phyloP scores from a whole-genome alignment of 2,329 filamentous ascomycete genomes.

The Sporothrix mexicana region DNA sequence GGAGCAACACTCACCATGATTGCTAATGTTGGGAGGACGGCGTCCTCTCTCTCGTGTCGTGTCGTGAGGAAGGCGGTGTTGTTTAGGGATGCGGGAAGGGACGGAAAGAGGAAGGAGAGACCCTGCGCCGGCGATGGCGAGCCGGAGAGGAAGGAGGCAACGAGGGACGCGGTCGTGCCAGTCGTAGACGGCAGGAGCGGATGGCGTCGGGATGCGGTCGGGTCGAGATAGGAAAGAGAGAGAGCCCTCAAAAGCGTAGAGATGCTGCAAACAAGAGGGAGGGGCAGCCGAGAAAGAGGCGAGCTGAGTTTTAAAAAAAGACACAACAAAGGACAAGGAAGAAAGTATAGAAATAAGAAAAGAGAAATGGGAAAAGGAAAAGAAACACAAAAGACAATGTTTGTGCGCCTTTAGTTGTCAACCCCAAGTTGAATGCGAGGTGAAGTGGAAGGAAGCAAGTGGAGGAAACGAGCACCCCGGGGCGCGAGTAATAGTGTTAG shows the following conservation, averaged over 20 bases:
- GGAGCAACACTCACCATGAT: constrained; percentile 29
- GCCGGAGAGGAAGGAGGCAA: constrained; percentile 13
- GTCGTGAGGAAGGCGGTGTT: neutral
- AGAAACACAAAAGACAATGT: neutral
- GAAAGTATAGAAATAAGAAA: neutral
- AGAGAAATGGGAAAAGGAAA: neutral
- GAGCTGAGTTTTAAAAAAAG: neutral
- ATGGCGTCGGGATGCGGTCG: constrained; percentile 3
- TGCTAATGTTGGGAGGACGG: neutral
- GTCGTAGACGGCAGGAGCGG: constrained; percentile 17
- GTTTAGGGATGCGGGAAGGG: too few species aligned
- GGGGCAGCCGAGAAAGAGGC: constrained; percentile 16
- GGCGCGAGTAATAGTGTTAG: constrained; percentile 19
- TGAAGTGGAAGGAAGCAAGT: neutral
- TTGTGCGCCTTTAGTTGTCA: neutral
- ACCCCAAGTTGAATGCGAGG: neutral
- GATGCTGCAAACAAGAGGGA: neutral
- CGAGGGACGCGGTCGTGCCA: neutral
- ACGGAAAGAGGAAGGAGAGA: neutral
- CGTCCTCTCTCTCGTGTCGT: neutral
- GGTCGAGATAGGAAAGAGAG: neutral
- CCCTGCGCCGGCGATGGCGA: constrained; percentile 18
- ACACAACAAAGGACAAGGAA: neutral
- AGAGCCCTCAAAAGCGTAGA: neutral
- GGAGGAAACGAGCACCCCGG: constrained; percentile 16